Evolutionary conservation across 78 protist genomes (phyloP).

Genomic region (Emiliania huxleyi): DNA sequence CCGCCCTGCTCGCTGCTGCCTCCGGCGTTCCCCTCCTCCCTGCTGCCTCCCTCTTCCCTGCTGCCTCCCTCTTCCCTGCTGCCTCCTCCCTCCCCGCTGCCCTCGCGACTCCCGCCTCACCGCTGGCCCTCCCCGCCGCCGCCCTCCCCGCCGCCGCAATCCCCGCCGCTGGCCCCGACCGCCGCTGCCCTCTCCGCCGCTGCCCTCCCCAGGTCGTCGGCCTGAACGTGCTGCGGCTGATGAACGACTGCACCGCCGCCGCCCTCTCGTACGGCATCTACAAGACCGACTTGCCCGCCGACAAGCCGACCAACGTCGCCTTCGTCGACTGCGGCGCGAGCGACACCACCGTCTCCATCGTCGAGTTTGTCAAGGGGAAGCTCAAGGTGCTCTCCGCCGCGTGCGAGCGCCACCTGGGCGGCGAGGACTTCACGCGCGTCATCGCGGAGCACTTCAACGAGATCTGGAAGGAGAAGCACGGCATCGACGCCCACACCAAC

Average conservation of each 20-base stretch:
- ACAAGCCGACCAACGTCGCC: conserved; percentile 62
- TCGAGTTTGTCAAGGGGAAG: conserved; percentile 75
- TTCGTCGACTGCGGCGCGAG: conserved; percentile 88
- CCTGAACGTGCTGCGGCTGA: conserved; percentile 75
- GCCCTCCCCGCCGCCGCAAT: too few relatives aligned
- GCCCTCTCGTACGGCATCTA: conserved; percentile 91
- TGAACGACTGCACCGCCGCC: conserved; percentile 88
- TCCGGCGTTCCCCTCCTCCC: too few relatives aligned
- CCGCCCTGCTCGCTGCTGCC: too few relatives aligned
- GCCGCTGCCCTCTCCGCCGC: too few relatives aligned
- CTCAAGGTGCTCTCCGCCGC: conserved; percentile 21
- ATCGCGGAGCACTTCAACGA: conserved; percentile 59
- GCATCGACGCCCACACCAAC: conserved; percentile 66
- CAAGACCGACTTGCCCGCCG: conserved; percentile 74
- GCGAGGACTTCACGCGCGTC: conserved; percentile 70
- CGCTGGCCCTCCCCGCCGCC: too few relatives aligned
- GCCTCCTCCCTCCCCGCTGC: too few relatives aligned
- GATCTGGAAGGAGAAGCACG: conserved; percentile 73
- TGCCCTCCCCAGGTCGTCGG: too few relatives aligned
- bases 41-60: too few relatives aligned
- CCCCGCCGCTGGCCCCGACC: too few relatives aligned
- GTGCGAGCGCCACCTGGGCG: conserved; percentile 68
- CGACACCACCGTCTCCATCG: conserved; percentile 65
- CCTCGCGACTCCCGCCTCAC: too few relatives aligned
- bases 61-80: too few relatives aligned